Conservation (phyloP, 1,284 basidiomycete genomes). For the Pseudozyma hubeiensis region DNA sequence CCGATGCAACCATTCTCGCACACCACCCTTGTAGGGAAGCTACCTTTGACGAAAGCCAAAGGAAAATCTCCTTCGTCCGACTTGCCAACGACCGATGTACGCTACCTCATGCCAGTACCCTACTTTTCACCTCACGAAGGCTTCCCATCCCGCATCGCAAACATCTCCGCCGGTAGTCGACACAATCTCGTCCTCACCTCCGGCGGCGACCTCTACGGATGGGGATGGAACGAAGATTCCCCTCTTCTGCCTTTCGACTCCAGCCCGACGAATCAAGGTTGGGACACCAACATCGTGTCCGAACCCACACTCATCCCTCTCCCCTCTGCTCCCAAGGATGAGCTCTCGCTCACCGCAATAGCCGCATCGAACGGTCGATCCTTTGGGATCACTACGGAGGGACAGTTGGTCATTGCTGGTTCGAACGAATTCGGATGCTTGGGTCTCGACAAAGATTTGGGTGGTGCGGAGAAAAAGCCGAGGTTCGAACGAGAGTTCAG, state of each 20-base stretch:
- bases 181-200: conserved; percentile 26
- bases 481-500: conserved; percentile 27
- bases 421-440: conserved; percentile 18
- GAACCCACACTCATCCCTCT: conserved; percentile 16
- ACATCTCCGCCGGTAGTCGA: conserved; percentile 10
- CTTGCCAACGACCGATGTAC: conserved; percentile 4
- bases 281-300: conserved; percentile 12
- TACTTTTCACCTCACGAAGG: conserved; percentile 14
- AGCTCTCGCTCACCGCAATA: neutral
- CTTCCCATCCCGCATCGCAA: conserved; percentile 12
- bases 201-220: conserved; percentile 33
- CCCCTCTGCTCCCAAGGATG: neutral
- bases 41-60: neutral
- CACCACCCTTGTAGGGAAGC: conserved; percentile 1
- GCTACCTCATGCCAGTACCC: conserved; percentile 20
- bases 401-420: conserved; percentile 13
- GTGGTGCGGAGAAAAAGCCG: conserved; percentile 1
- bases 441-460: neutral
- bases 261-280: neutral
- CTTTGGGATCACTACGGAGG: conserved; percentile 2
- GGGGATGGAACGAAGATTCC: conserved; percentile 46
- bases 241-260: conserved; percentile 6
- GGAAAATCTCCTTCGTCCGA: too few species aligned
- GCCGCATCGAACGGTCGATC: conserved; percentile 9
- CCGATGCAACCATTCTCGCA: conserved; percentile 8